Evolutionary conservation across 495 filamentous ascomycete genomes (phyloP).

Genomic region (Patellaria atrata): DNA sequence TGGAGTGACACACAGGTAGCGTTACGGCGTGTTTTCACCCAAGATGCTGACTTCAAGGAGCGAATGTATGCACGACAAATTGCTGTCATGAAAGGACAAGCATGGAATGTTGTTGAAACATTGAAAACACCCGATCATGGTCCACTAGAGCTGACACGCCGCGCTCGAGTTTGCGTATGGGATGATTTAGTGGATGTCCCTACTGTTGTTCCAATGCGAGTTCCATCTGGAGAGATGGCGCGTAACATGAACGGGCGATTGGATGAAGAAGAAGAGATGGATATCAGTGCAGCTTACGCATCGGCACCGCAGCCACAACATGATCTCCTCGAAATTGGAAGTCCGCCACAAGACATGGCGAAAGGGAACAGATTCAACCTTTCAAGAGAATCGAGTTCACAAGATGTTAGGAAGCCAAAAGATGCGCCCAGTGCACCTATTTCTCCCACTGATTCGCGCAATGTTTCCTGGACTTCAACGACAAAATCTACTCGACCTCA

Average conservation of each 20-base stretch:
- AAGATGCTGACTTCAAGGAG: conserved; percentile 93
- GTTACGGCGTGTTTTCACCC: conserved; percentile 67
- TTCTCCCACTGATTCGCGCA: conserved; percentile 22
- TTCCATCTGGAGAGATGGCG: conserved; percentile 55
- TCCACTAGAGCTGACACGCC: conserved; percentile 78
- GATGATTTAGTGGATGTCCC: conserved; percentile 95
- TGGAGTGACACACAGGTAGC: conserved; percentile 89
- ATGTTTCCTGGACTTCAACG: conserved; percentile 23
- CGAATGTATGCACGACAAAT: conserved; percentile 95
- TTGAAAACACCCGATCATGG: conserved; percentile 85
- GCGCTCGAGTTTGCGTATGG: conserved; percentile 90
- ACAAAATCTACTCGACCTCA: conserved; percentile 9
- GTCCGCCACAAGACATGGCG: conserved; percentile 52
- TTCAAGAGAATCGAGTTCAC: conserved; percentile 38
- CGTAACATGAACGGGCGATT: conserved; percentile 29
- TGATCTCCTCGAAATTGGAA: conserved; percentile 62
- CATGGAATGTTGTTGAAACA: conserved; percentile 97
- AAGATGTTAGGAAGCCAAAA: conserved; percentile 28
- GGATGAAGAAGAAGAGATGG: conserved; percentile 67
- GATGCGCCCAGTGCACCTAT: conserved; percentile 25
- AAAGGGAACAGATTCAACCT: conserved; percentile 79
- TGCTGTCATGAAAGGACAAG: conserved; percentile 97
- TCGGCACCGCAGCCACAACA: conserved; percentile 37
- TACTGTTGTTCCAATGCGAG: conserved; percentile 75
- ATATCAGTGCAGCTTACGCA: conserved; percentile 64